Evolutionary conservation across 139 green algal genomes (phyloP).

Genomic region (Chlamydomonas eustigma): DNA sequence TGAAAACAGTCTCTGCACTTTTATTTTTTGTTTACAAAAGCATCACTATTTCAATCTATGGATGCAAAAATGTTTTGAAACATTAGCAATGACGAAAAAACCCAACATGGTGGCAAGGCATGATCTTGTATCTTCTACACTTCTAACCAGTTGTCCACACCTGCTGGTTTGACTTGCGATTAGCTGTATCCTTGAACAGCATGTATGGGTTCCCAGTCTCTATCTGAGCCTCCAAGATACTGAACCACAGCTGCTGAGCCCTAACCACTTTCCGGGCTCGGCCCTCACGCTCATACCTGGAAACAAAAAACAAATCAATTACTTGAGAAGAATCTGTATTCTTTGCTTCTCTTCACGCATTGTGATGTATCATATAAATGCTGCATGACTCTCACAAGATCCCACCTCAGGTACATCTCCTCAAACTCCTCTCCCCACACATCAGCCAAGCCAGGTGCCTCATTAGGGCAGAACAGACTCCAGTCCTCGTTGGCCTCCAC

Average conservation of each 20-base stretch:
- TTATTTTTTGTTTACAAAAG: too few relatives aligned
- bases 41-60: too few relatives aligned
- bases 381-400: slow-evolving; percentile 2
- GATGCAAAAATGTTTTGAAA: too few relatives aligned
- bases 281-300: slow-evolving; percentile 73
- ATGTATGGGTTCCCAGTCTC: slow-evolving; percentile 99
- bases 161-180: slow-evolving; percentile 96
- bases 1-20: too few relatives aligned
- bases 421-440: slow-evolving; percentile 93
- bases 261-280: slow-evolving; percentile 74
- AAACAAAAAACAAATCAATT: too few relatives aligned
- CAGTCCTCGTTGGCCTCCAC: slow-evolving; percentile 84
- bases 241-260: slow-evolving; percentile 98
- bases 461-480: slow-evolving; percentile 97
- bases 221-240: slow-evolving; percentile 95
- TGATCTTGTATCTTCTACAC: too few relatives aligned
- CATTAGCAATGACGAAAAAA: too few relatives aligned
- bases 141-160: neutral
- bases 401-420: slow-evolving; percentile 74
- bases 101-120: too few relatives aligned
- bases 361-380: too few relatives aligned
- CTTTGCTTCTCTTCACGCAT: too few relatives aligned
- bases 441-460: slow-evolving; percentile 91
- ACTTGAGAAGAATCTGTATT: too few relatives aligned
- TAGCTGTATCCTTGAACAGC: slow-evolving; percentile 98